These are phyloP conservation scores for Pontederia crassipes DNA, from an alignment of 176 grass and related monocot species.

Conservation along the genomic window DNA sequence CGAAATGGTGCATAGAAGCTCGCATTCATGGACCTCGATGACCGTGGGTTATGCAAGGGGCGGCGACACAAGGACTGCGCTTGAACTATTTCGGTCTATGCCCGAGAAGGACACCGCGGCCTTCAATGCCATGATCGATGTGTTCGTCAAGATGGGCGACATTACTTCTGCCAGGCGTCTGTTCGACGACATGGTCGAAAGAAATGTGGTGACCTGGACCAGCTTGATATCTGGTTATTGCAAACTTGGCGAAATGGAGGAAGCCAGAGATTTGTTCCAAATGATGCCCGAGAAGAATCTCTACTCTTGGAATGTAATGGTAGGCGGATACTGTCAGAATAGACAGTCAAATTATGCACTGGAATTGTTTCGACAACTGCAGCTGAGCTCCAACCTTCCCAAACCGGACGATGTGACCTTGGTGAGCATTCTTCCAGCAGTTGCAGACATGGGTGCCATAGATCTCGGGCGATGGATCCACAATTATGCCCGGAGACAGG, in stretches of 20 bases:
- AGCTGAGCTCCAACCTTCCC: neutral
- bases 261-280: conserved; percentile 9
- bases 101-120: conserved; percentile 22
- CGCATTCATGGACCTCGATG: conserved; percentile 21
- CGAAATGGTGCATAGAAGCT: conserved; percentile 7
- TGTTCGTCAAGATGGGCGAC: conserved; percentile 12
- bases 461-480: conserved; percentile 23
- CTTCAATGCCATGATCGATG: conserved; percentile 23
- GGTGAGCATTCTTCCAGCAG: conserved; percentile 18
- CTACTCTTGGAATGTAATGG: conserved; percentile 25
- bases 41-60: conserved; percentile 12
- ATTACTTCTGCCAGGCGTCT: conserved; percentile 6
- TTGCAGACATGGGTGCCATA: conserved; percentile 16
- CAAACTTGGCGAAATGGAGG: conserved; percentile 12
- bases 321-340: conserved; percentile 20
- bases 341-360: conserved; percentile 8
- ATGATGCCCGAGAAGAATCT: conserved; percentile 19
- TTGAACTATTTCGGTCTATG: conserved; percentile 18
- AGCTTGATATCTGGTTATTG: conserved; percentile 23
- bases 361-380: conserved; percentile 17
- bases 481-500: conserved; percentile 14
- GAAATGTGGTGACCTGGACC: conserved; percentile 23
- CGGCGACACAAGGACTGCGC: conserved; percentile 5
- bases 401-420: conserved; percentile 18
- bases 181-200: conserved; percentile 12